These are phyloP conservation scores for Phytophthora hibernalis DNA, from an alignment of 352 stramenopile genomes.

Conservation along the genomic window DNA sequence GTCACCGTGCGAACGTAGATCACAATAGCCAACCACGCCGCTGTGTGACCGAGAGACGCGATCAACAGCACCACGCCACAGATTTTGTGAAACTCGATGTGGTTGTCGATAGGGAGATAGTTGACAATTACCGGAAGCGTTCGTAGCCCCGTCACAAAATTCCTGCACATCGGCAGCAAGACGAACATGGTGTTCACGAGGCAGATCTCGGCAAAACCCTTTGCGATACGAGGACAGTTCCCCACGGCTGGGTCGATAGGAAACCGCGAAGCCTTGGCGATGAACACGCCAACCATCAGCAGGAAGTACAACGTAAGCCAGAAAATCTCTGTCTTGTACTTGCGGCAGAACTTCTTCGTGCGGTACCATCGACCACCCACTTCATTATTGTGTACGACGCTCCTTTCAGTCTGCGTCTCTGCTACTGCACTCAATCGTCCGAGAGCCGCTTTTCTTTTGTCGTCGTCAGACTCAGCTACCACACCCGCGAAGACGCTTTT, in stretches of 20 bases:
- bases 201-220: slow-evolving; percentile 74
- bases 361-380: slow-evolving; percentile 25
- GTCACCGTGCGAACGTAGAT: slow-evolving; percentile 53
- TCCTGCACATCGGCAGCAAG: slow-evolving; percentile 77
- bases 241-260: slow-evolving; percentile 57
- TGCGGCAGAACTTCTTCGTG: slow-evolving; percentile 38
- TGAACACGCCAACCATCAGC: slow-evolving; percentile 1
- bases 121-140: slow-evolving; percentile 52
- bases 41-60: slow-evolving; percentile 59
- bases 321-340: not conserved
- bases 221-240: slow-evolving; percentile 63
- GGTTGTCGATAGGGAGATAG: slow-evolving; percentile 64
- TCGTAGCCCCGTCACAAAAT: slow-evolving; percentile 65
- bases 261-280: slow-evolving; percentile 26
- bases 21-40: slow-evolving; percentile 64
- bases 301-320: not conserved
- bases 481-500: slow-evolving; percentile 46
- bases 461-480: slow-evolving; percentile 35
- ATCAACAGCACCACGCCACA: slow-evolving; percentile 76
- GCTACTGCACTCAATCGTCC: slow-evolving; percentile 20
- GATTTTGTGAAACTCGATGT: slow-evolving; percentile 82
- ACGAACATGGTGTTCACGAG: slow-evolving; percentile 82
- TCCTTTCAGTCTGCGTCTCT: slow-evolving; percentile 15
- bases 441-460: slow-evolving; percentile 25
- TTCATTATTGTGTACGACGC: slow-evolving; percentile 22